Evolutionary conservation across 768 basidiomycete genomes (phyloP), one percentile per base, ranked within the genome.

Genomic region (Psilocybe cubensis): DNA sequence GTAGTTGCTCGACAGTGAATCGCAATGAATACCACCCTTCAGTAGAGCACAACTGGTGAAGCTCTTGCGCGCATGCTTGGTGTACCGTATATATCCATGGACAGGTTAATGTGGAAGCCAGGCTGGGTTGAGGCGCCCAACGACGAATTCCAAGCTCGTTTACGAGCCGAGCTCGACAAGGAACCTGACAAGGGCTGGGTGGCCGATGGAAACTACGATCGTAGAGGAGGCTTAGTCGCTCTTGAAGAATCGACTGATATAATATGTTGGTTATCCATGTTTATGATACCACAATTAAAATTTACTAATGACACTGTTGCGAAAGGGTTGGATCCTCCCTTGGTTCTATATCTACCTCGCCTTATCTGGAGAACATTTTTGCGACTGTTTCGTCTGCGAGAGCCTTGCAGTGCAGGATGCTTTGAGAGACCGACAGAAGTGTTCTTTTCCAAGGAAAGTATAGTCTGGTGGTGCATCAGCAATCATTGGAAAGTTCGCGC

Each of bases 261-360:
- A 7, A 76, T 86, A 20, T 86, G 85, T 86, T 56, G 44, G 77
- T 70, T n/a, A 18, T 51, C 14, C 31, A 17, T 44, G 52, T 25
- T 47, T 43, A 4, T 24, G 25, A 45, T 1, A 20, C 11, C 18
- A 14, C 20, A 18, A 24, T 48, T 21, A 27, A 28, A n/a, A 42
- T 14, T 27, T 14, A 20, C 20, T 33, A 10, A 40, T n/a, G 12
- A 20, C 33, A 50, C 45, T 12, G 54, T 27, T 35, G 24, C 18
- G 42, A 9, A 52, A 89, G 87, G 88, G 88, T 72, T 89, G 20
- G 87, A 89, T 61, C 86, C 87, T 7, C 88, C 87, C 11, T 70
- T 89, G 29, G 17, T 72, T 8, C 68, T 82, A 9, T 89, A 89
- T 71, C 76, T 89, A 52, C 85, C 87, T 20, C 83, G 88, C 14